Conservation (phyloP, 257 asterid genomes). For the Fraxinus anomala region DNA sequence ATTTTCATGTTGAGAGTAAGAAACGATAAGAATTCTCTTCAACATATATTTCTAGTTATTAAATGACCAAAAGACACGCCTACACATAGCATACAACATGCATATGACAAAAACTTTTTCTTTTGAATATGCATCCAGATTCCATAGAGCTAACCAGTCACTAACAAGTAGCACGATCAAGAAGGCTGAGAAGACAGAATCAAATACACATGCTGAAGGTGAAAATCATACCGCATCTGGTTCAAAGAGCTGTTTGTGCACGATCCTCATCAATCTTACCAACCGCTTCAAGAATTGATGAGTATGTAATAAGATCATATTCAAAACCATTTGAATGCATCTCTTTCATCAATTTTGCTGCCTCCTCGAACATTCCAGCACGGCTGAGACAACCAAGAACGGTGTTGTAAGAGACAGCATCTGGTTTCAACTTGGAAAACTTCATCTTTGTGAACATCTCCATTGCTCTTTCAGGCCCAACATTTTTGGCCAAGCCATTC, state of each 20-base stretch:
- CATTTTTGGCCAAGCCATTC: conserved; percentile 1
- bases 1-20: too few relatives aligned
- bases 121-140: background rate
- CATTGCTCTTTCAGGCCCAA: background rate
- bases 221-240: background rate
- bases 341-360: conserved; percentile 1
- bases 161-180: background rate
- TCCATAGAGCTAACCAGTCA: background rate
- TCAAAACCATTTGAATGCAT: conserved; percentile 4
- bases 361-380: conserved; percentile 10
- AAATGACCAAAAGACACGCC: too few relatives aligned
- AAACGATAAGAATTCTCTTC: too few relatives aligned
- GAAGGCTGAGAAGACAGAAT: background rate
- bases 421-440: conserved; percentile 4
- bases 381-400: conserved; percentile 9
- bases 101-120: too few relatives aligned
- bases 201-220: background rate
- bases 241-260: background rate
- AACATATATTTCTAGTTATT: too few relatives aligned
- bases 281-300: conserved; percentile 5
- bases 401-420: background rate
- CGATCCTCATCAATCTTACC: background rate
- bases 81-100: background rate
- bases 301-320: conserved; percentile 5
- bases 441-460: conserved; percentile 3